Evolutionary conservation across 2,329 filamentous ascomycete genomes (phyloP).

Genomic region (Penicillium sclerotiorum): DNA sequence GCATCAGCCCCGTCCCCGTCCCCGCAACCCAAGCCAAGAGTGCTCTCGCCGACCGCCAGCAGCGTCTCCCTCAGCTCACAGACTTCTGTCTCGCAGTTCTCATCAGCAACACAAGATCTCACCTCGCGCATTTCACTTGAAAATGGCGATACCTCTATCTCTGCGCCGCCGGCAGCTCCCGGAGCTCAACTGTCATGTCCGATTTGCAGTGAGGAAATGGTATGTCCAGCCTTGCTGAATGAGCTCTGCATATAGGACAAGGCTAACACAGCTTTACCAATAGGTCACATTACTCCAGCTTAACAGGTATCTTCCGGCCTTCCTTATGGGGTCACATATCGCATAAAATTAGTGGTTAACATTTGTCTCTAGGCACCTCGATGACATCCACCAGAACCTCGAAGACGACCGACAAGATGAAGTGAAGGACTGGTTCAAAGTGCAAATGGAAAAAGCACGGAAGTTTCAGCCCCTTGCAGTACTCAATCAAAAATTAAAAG

Average conservation of each 20-base stretch:
- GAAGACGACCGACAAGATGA: slow-evolving; percentile 88
- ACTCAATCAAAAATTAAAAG: slow-evolving; percentile 90
- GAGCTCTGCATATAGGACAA: not conserved
- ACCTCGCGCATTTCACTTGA: slow-evolving; percentile 76
- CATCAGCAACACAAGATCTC: slow-evolving; percentile 75
- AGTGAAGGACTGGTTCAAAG: slow-evolving; percentile 96
- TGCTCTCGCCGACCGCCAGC: slow-evolving; percentile 68
- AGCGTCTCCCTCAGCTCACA: slow-evolving; percentile 77
- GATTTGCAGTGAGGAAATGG: slow-evolving; percentile 99
- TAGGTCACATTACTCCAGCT: slow-evolving; percentile 90
- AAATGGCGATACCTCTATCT: slow-evolving; percentile 55
- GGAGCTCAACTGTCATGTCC: slow-evolving; percentile 80
- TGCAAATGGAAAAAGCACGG: slow-evolving; percentile 90
- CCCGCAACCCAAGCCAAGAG: slow-evolving; percentile 43
- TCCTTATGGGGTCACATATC: too few species aligned
- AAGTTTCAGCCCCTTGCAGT: slow-evolving; percentile 88
- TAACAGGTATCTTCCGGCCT: slow-evolving; percentile 64
- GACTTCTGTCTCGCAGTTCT: slow-evolving; percentile 70
- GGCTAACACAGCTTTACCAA: not conserved
- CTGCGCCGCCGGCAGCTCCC: slow-evolving; percentile 55
- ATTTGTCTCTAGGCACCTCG: slow-evolving; percentile 64
- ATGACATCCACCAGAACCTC: slow-evolving; percentile 87
- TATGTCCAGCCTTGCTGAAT: slow-evolving; percentile 43
- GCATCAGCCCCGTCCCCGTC: slow-evolving; percentile 57
- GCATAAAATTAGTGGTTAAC: slow-evolving; percentile 32